Evolutionary conservation across 73 alveolate genomes (phyloP).

Genomic region (Paramecium caudatum): DNA sequence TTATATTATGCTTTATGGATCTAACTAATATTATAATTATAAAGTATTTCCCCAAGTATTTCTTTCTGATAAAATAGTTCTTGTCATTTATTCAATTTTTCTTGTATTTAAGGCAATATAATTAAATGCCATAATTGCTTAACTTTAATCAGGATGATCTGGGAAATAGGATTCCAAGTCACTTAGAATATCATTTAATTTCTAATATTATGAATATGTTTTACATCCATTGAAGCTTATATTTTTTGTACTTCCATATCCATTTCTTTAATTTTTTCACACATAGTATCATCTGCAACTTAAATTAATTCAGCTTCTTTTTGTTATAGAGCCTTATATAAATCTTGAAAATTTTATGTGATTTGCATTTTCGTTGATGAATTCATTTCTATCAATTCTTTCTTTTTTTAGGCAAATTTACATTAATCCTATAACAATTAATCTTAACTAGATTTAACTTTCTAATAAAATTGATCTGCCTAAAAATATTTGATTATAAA

Average conservation of each 20-base stretch:
- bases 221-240: slow-evolving; percentile 52
- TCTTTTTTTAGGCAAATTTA: slow-evolving; percentile 58
- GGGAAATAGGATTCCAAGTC: slow-evolving; percentile 60
- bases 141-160: slow-evolving; percentile 60
- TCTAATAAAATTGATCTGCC: slow-evolving; percentile 55
- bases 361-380: slow-evolving; percentile 45
- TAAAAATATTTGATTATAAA: not conserved
- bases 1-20: slow-evolving; percentile 59
- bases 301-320: slow-evolving; percentile 68
- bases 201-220: not conserved
- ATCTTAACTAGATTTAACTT: slow-evolving; percentile 67
- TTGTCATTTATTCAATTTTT: slow-evolving; percentile 48
- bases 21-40: slow-evolving; percentile 61
- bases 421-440: slow-evolving; percentile 65
- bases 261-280: slow-evolving; percentile 68
- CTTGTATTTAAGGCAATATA: slow-evolving; percentile 62
- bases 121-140: slow-evolving; percentile 70
- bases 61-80: slow-evolving; percentile 54
- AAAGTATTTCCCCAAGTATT: slow-evolving; percentile 50
- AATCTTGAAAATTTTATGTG: slow-evolving; percentile 58
- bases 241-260: slow-evolving; percentile 65
- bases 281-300: slow-evolving; percentile 74
- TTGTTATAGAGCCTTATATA: slow-evolving; percentile 63
- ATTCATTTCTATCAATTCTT: slow-evolving; percentile 58
- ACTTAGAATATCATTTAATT: slow-evolving; percentile 51